phyloP scores from a whole-genome alignment of 139 green algal genomes.

The Chlamydomonas incerta region DNA sequence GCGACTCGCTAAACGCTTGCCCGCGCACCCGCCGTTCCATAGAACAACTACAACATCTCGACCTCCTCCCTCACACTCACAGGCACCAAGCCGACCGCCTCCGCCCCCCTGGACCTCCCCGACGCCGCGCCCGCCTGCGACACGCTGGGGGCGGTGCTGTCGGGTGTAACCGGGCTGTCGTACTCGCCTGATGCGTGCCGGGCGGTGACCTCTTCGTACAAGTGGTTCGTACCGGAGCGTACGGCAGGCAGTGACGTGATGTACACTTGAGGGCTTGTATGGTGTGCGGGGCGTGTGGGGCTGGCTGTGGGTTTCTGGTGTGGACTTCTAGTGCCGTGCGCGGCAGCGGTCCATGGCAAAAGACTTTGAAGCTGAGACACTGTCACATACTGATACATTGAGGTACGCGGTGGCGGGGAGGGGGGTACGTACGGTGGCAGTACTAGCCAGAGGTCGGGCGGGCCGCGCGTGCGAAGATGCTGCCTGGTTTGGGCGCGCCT shows the following conservation, averaged over 20 bases:
- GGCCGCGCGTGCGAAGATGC: no score
- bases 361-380: no score
- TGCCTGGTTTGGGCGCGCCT: no score
- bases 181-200: constrained; percentile 16
- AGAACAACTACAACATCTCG: background rate
- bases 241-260: constrained; percentile 19
- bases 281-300: no score
- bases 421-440: no score
- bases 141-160: constrained; percentile 7
- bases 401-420: no score
- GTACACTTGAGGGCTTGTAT: constrained; percentile 20
- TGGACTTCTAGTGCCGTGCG: no score
- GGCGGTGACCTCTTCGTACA: background rate
- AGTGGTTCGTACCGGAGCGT: constrained; percentile 28
- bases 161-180: background rate
- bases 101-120: background rate
- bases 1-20: no score
- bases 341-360: no score
- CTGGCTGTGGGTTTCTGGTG: no score
- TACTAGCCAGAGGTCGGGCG: no score
- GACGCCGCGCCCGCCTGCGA: constrained; percentile 20
- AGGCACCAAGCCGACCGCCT: constrained; percentile 31
- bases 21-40: background rate
- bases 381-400: no score
- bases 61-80: background rate